Percentiles rank a stretch among this genome's conserved stretches.
Conservation (phyloP, 73 alveolate species). For the Effrenium voratum region DNA sequence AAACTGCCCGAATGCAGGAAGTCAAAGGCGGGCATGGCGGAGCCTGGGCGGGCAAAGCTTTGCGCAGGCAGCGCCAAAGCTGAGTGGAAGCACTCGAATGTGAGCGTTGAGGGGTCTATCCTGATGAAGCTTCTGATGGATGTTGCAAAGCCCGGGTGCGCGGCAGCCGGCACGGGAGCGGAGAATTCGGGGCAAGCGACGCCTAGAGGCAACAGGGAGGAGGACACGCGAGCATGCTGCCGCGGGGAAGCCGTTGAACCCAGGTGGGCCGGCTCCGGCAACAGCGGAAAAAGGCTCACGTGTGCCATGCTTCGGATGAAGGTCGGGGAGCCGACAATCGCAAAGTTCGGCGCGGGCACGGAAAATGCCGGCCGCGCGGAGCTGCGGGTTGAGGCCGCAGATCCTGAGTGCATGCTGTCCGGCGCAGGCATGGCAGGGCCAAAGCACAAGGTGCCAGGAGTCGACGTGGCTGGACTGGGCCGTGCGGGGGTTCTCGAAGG, state of each 20-base stretch:
- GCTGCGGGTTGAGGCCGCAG: neutral
- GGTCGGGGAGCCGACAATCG: neutral
- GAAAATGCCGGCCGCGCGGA: neutral
- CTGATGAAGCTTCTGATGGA: neutral
- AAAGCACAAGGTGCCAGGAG: neutral
- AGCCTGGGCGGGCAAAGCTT: conserved; percentile 6
- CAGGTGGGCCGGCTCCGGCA: neutral
- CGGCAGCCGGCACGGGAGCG: neutral
- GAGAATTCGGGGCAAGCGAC: neutral
- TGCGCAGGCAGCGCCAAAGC: neutral
- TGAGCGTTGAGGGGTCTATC: neutral
- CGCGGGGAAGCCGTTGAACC: neutral
- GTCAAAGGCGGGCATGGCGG: neutral
- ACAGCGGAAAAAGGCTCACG: neutral
- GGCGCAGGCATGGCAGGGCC: neutral
- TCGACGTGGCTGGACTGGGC: neutral
- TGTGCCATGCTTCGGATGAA: neutral
- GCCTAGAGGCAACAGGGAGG: neutral
- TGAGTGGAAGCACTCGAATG: neutral
- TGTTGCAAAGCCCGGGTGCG: neutral
- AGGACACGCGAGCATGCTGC: neutral
- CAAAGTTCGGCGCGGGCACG: neutral
- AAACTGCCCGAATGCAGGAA: neutral
- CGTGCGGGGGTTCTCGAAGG: neutral
- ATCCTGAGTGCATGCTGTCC: neutral